phyloP scores from a whole-genome alignment of 1,139 yeast genomes.

The Trichomonascaceae sp. region DNA sequence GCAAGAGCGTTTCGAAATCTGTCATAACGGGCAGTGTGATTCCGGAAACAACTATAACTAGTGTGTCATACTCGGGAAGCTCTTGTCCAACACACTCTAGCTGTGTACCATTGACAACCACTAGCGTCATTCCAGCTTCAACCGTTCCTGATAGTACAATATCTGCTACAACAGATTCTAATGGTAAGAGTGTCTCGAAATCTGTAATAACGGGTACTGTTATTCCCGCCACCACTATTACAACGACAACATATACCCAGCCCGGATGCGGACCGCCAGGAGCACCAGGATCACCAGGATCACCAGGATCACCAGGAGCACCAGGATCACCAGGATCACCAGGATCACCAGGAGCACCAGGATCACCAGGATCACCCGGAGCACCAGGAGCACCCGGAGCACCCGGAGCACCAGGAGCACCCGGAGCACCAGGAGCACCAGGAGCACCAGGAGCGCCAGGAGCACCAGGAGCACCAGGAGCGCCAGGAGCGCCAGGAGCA shows the following conservation, averaged over 20 bases:
- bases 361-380: constrained; percentile 1
- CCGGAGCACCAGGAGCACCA: constrained; percentile 3
- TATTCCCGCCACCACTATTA: background rate
- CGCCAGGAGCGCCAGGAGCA: constrained; percentile 1
- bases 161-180: background rate
- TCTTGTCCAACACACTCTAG: background rate
- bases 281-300: background rate
- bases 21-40: constrained; percentile 16
- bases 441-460: constrained; percentile 7
- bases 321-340: background rate
- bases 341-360: background rate
- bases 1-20: background rate
- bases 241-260: background rate
- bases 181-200: constrained; percentile 1
- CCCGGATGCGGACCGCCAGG: background rate
- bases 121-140: constrained; percentile 1
- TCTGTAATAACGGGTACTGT: constrained; percentile 2
- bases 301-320: background rate
- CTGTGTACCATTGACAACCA: background rate
- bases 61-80: constrained; percentile 11
- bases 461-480: constrained; percentile 3
- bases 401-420: background rate
- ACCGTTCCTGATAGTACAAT: constrained; percentile 1
- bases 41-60: constrained; percentile 14
- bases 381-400: background rate